Conservation (phyloP, 768 basidiomycete species). For the Aureoboletus auriporus region DNA sequence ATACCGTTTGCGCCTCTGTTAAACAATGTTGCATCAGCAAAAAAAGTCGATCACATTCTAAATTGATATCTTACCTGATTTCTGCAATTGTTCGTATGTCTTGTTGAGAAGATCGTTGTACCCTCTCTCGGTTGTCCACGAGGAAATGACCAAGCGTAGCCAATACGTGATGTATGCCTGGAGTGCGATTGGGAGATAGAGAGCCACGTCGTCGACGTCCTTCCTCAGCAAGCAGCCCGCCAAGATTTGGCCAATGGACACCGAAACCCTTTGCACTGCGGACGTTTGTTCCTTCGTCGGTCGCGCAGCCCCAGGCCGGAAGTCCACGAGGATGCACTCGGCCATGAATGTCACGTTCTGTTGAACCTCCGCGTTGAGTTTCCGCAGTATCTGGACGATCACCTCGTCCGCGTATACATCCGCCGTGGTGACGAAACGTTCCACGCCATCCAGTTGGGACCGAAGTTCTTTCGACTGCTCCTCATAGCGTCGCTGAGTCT, state of each 20-base stretch:
- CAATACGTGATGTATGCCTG: constrained; percentile 1
- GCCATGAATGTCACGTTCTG: constrained; percentile 9
- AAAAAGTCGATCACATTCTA: not conserved
- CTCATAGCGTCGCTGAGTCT: constrained; percentile 1
- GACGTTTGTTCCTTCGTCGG: not conserved
- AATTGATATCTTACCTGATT: not conserved
- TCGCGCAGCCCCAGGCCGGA: not conserved
- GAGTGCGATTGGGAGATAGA: constrained; percentile 11
- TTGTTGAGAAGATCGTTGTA: not conserved
- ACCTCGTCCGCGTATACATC: constrained; percentile 6
- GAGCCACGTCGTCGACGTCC: not conserved
- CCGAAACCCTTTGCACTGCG: not conserved
- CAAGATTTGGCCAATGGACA: constrained; percentile 3
- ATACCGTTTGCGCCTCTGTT: constrained; percentile 3
- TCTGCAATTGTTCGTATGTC: constrained; percentile 1
- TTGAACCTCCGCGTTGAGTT: constrained; percentile 14
- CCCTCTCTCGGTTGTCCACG: constrained; percentile 5
- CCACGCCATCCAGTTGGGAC: constrained; percentile 1
- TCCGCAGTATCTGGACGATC: constrained; percentile 5
- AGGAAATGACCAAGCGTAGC: not conserved
- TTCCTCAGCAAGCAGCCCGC: not conserved
- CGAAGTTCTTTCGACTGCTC: constrained; percentile 1
- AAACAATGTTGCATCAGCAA: not conserved
- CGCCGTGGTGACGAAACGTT: constrained; percentile 3
- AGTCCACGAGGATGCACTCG: not conserved